Evolutionary conservation across 2,329 filamentous ascomycete genomes (phyloP).

Genomic region (Exophiala calicioides): DNA sequence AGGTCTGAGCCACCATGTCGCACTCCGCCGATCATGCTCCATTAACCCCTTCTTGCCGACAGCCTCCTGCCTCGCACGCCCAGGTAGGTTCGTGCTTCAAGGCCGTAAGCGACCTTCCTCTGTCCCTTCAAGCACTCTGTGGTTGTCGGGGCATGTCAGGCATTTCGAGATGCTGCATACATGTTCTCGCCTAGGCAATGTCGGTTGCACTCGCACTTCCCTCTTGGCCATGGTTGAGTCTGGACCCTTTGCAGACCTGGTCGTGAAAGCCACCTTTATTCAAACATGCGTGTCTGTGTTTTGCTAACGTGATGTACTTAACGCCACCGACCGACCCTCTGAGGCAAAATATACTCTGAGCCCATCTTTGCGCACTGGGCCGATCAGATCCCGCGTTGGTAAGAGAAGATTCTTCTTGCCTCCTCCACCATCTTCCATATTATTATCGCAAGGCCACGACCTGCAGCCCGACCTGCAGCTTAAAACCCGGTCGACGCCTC

Average conservation of each 20-base stretch:
- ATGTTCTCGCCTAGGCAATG: no score
- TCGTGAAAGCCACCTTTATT: no score
- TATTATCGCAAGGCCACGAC: slow-evolving; percentile 5
- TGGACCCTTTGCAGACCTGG: no score
- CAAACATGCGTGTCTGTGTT: background rate
- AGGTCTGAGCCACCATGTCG: slow-evolving; percentile 5
- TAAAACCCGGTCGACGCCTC: slow-evolving; percentile 15
- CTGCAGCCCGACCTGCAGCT: slow-evolving; percentile 10
- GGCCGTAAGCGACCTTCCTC: no score
- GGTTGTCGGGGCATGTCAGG: no score
- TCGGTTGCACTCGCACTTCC: no score
- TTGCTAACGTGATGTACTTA: slow-evolving; percentile 17
- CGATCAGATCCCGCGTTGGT: background rate
- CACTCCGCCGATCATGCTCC: background rate
- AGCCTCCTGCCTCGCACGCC: background rate
- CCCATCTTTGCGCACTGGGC: background rate
- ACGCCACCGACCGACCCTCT: background rate
- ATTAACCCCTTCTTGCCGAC: background rate
- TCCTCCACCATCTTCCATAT: background rate
- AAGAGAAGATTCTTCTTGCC: background rate
- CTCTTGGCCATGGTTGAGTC: no score
- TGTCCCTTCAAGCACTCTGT: no score
- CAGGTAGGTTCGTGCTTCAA: no score
- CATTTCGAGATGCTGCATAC: no score
- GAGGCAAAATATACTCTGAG: background rate